phyloP scores from a whole-genome alignment of 169 alveolate species.

The Theileria luwenshuni region DNA sequence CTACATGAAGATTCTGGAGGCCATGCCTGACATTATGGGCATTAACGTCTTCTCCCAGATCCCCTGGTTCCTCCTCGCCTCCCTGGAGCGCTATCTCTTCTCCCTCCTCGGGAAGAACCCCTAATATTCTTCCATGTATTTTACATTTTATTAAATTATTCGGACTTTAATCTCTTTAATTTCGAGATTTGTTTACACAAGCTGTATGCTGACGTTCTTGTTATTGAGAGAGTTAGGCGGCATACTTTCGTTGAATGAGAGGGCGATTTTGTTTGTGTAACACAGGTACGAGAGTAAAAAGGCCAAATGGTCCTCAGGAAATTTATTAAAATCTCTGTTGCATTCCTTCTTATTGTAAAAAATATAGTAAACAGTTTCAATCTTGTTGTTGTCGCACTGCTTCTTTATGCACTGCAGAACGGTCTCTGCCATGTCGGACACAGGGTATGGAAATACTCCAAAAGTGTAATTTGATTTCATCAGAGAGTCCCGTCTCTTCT shows the following conservation, averaged over 20 bases:
- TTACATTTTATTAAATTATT: background rate
- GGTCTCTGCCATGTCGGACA: conserved; percentile 39
- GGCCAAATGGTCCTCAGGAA: conserved; percentile 65
- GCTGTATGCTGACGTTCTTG: conserved; percentile 56
- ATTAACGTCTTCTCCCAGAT: conserved; percentile 70
- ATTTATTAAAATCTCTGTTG: conserved; percentile 27
- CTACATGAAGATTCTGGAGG: conserved; percentile 74
- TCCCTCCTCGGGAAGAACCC: background rate
- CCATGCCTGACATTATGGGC: conserved; percentile 66
- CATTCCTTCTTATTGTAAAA: conserved; percentile 41
- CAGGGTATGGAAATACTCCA: conserved; percentile 42
- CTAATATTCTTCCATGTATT: background rate
- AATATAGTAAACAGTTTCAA: conserved; percentile 56
- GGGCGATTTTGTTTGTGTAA: conserved; percentile 2
- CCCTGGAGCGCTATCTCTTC: background rate
- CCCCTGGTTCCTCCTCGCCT: conserved; percentile 64
- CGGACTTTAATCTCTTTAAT: background rate
- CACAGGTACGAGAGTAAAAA: conserved; percentile 34
- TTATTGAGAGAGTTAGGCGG: conserved; percentile 29
- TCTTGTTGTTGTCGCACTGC: conserved; percentile 32
- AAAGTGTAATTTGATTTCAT: background rate
- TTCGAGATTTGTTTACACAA: background rate
- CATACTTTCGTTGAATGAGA: conserved; percentile 23
- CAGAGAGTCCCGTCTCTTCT: conserved; percentile 35
- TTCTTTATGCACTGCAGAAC: conserved; percentile 39